Conservation (phyloP, 768 basidiomycete genomes). For the Leucocoprinus birnbaumii region DNA sequence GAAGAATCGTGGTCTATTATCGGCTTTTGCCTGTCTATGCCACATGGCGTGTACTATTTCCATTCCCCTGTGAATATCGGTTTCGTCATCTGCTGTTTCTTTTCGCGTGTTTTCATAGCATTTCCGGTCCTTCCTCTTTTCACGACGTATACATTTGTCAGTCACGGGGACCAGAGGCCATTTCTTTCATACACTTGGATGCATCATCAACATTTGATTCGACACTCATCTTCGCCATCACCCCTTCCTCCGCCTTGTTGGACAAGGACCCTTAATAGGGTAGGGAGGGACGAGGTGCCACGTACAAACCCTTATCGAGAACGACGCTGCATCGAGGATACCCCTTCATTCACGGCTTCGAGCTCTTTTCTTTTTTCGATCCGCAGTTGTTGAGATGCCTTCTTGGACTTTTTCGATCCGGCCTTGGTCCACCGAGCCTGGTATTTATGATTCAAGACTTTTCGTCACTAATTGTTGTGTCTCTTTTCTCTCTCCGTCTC, state of each 20-base stretch:
- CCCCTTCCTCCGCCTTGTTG: background rate
- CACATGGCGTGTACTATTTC: conserved; percentile 27
- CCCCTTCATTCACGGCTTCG: background rate
- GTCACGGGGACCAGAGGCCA: conserved; percentile 10
- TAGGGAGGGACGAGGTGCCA: background rate
- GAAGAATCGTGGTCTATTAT: conserved; percentile 25
- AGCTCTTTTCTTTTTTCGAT: background rate
- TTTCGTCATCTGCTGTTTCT: conserved; percentile 23
- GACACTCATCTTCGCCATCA: background rate
- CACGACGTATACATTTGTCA: background rate
- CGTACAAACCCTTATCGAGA: background rate
- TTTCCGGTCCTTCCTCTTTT: conserved; percentile 19
- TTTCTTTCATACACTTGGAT: background rate
- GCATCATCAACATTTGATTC: conserved; percentile 10
- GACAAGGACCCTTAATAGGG: background rate
- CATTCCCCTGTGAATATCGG: conserved; percentile 30
- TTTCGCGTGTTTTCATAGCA: conserved; percentile 24
- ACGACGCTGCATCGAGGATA: conserved; percentile 1
- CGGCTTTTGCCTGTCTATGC: conserved; percentile 19
- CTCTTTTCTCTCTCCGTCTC: conserved; percentile 7
- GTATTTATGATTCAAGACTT: conserved; percentile 11
- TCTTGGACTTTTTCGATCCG: conserved; percentile 12
- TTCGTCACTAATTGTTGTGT: conserved; percentile 13
- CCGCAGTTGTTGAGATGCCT: conserved; percentile 12
- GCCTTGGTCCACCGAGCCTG: conserved; percentile 7